These are phyloP conservation scores for Vitis riparia DNA, from an alignment of 164 flowering plant species.

Conservation along the genomic window DNA sequence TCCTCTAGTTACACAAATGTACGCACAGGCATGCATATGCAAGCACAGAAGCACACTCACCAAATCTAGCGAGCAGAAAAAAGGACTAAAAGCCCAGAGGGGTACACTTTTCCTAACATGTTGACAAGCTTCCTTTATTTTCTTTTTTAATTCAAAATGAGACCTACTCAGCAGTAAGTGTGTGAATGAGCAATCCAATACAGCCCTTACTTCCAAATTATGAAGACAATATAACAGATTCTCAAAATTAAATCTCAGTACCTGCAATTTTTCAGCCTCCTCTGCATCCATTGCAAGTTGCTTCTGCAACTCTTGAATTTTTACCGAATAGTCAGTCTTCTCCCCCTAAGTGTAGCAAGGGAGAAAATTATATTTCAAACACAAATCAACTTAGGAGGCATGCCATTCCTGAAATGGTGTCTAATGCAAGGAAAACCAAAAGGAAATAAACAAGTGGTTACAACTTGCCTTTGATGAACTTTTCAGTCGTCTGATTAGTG, in stretches of 20 bases:
- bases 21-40: too few relatives aligned
- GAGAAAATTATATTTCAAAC: background rate
- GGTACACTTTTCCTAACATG: too few relatives aligned
- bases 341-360: slow-evolving; percentile 57
- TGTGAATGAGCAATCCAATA: background rate
- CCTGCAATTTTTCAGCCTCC: slow-evolving; percentile 90
- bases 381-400: background rate
- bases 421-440: background rate
- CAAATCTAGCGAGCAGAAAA: too few relatives aligned
- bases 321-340: slow-evolving; percentile 70
- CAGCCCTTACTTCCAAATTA: background rate
- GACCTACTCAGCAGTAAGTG: background rate
- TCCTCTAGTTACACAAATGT: too few relatives aligned
- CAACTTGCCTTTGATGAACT: slow-evolving; percentile 71
- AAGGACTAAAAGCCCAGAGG: too few relatives aligned
- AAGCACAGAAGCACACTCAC: too few relatives aligned
- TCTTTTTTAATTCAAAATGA: too few relatives aligned
- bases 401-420: background rate
- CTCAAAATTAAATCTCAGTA: slow-evolving; percentile 1
- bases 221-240: background rate
- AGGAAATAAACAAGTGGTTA: slow-evolving; percentile 3
- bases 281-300: slow-evolving; percentile 88
- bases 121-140: too few relatives aligned
- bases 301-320: slow-evolving; percentile 92
- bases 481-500: slow-evolving; percentile 64